Base-by-base conservation (phyloP, 179 eudicot genomes). In the Spinacia oleracea region DNA sequence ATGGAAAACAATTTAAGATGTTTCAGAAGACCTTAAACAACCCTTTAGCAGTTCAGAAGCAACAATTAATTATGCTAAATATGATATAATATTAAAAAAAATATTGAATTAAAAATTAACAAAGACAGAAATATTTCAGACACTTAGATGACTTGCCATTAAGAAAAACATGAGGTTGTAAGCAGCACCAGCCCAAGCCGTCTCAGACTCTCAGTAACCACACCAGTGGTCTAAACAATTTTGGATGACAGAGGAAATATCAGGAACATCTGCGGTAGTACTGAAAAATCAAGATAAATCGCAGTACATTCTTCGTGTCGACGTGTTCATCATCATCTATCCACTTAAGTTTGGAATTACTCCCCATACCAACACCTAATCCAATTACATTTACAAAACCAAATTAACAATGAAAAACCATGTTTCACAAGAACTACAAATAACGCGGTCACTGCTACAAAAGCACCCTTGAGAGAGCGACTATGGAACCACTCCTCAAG, bases 181-280 rank as follows among this genome's bases (percentile, higher is more conserved):
- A 35, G 87, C 89, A 42, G 87, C 89, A 42, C 89, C 89, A 77
- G 87, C 87, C 89, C 89, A 86, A 5, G 89, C 89, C 74, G 87
- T 86, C 81, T 86, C n/a, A n/a, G n/a, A n/a, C n/a, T n/a, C n/a
- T n/a, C 84, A 59, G 87, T 84, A 32, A 84, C 87, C 20, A 84
- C 89, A 35, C 89, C 89, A 46, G 85, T 84, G 45, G 89, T 79
- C 70, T 82, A 82, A 5, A 84, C 83, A 64, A 86, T 84, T 82
- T 84, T 83, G 12, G 87, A 79, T 20, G 85, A 82, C 27, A 86
- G 76, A 1, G 89, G 89, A 77, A 86, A 81, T 65, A 86, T 86
- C 18, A 86, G 68, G 69, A 70, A 70, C 4, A 86, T 75, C 63
- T 87, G 75, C 7, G 85, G 85, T 21, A 86, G 72, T 84, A 84